phyloP scores from a whole-genome alignment of 1,284 basidiomycete genomes.

The Trametes sp. region DNA sequence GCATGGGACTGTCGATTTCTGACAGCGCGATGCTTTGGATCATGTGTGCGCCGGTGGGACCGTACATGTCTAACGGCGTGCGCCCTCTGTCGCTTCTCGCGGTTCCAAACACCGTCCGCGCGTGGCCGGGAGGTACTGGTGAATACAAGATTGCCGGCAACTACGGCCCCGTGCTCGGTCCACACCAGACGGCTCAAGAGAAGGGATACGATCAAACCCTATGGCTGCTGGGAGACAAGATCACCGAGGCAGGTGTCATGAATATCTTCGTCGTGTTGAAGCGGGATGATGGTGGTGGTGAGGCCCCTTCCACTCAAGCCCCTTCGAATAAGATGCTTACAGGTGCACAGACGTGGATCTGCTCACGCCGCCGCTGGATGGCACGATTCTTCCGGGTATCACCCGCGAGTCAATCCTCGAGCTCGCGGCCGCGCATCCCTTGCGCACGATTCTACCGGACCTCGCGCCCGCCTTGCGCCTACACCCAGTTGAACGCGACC shows the following conservation, averaged over 20 bases:
- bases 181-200: constrained; percentile 67
- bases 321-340: no score
- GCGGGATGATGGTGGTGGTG: constrained; percentile 52
- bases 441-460: constrained; percentile 45
- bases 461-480: constrained; percentile 51
- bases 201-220: constrained; percentile 78
- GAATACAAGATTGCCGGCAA: constrained; percentile 73
- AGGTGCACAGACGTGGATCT: constrained; percentile 60
- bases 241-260: constrained; percentile 67
- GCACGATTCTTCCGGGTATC: constrained; percentile 76
- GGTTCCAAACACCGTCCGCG: constrained; percentile 69
- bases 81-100: constrained; percentile 77
- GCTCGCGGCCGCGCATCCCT: constrained; percentile 60
- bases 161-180: constrained; percentile 73
- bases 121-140: constrained; percentile 86
- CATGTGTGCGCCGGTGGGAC: constrained; percentile 70
- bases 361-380: constrained; percentile 79
- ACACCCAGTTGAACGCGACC: constrained; percentile 61
- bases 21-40: constrained; percentile 78
- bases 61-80: constrained; percentile 71
- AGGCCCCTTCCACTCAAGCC: no score
- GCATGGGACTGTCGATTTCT: constrained; percentile 73
- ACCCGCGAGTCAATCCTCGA: constrained; percentile 78
- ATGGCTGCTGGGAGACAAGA: constrained; percentile 54
- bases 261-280: constrained; percentile 67